Evolutionary conservation across 2,329 filamentous ascomycete species (phyloP), one percentile per base, ranked within the genome.

Genomic region (Beauveria asiatica): DNA sequence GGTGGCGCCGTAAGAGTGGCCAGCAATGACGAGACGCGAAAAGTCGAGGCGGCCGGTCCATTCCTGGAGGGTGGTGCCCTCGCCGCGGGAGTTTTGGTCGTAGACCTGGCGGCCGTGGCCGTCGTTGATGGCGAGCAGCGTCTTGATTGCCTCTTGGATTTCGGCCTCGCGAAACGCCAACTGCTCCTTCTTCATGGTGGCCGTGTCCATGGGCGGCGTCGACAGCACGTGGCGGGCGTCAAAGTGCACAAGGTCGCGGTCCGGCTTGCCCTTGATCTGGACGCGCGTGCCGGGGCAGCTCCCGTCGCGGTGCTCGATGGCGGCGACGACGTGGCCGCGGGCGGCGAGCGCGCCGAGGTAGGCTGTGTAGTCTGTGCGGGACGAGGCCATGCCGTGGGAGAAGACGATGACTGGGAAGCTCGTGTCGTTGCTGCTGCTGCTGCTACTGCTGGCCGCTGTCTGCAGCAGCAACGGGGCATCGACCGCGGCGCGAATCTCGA

Each of bases 1-100:
- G 0, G 86, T 88, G 2, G 84, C 85, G 53, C 86, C 86, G 71
- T 85, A 87, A 0, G 83, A 86, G 68, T 88, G 85, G 0, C 85
- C 85, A 3, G 75, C 81, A 9, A 88, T 75, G 50, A 83, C 77
- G 64, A 86, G 76, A 41, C 79, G 76, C 33, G 78, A 72, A 25
- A 75, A 64, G 67, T 86, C 78, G 7, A 89, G 76, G 10, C 83
- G 77, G 59, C 73, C 71, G 41, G 74, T 69, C 78, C 84, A 88
- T 17, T 72, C 70, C 3, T 73, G 65, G 1, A 85, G 75, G 63
- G 72, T 71, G 23, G 65, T 66, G 49, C 77, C 82, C 68, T 81
- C 82, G 41, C 63, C 67, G 64, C 76, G 78, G 10, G 76, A 71
- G 72, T 81, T 86, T 2, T 67, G 62, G 27, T 64, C 55, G 60